These are phyloP conservation scores for Harringtonia lauricola DNA, from an alignment of 2,329 filamentous ascomycete genomes.

Conservation along the genomic window DNA sequence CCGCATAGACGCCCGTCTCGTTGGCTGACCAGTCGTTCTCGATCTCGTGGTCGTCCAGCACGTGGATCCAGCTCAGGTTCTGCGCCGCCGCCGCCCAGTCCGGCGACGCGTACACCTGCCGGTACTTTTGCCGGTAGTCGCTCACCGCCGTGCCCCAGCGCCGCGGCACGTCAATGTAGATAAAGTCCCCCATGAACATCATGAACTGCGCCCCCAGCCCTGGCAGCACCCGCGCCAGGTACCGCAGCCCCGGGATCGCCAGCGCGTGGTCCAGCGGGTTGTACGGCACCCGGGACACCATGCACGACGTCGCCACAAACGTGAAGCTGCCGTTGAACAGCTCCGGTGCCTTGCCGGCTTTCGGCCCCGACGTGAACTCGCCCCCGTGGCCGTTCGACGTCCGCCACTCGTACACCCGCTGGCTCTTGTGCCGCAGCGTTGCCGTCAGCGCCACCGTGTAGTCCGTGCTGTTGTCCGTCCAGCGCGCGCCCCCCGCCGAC, in stretches of 20 bases:
- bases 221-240: slow-evolving; percentile 64
- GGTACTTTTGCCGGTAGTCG: slow-evolving; percentile 83
- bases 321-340: slow-evolving; percentile 63
- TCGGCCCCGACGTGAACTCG: slow-evolving; percentile 68
- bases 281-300: slow-evolving; percentile 86
- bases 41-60: slow-evolving; percentile 94
- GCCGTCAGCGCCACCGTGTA: slow-evolving; percentile 66
- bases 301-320: slow-evolving; percentile 86
- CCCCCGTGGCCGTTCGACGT: slow-evolving; percentile 82
- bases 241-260: slow-evolving; percentile 66
- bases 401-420: slow-evolving; percentile 70
- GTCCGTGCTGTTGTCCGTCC: slow-evolving; percentile 67
- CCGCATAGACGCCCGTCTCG: slow-evolving; percentile 65
- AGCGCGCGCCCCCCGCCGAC: slow-evolving; percentile 49
- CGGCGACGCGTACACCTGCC: slow-evolving; percentile 89
- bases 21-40: slow-evolving; percentile 85
- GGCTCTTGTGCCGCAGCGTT: slow-evolving; percentile 50
- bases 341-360: slow-evolving; percentile 49
- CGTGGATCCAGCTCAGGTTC: slow-evolving; percentile 93
- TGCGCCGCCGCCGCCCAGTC: slow-evolving; percentile 71
- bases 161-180: slow-evolving; percentile 80
- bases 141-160: slow-evolving; percentile 61
- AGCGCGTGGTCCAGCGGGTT: slow-evolving; percentile 73
- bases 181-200: slow-evolving; percentile 79
- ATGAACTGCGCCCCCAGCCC: slow-evolving; percentile 65